Percentiles rank a stretch among this genome's conserved stretches.
phyloP scores from a whole-genome alignment of 23 red algal genomes.

The Chondrus crispus region DNA sequence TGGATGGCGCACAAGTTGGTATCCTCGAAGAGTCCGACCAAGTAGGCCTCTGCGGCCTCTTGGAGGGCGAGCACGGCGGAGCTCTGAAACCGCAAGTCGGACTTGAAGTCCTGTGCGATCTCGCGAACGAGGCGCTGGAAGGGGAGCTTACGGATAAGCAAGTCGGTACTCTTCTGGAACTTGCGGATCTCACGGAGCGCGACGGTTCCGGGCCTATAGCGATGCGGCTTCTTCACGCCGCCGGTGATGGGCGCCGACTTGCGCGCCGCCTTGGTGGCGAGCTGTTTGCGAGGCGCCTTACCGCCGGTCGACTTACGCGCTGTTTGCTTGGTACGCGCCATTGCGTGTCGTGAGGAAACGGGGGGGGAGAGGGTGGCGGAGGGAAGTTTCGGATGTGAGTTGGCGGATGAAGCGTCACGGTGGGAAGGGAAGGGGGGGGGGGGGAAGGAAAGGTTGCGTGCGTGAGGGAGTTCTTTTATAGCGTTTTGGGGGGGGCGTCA shows the following conservation, averaged over 20 bases:
- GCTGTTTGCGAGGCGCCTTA: slow-evolving; percentile 99
- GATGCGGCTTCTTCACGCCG: slow-evolving; percentile 99
- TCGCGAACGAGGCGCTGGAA: slow-evolving; percentile 99
- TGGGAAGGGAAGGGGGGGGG: background rate
- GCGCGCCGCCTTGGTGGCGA: slow-evolving; percentile 99
- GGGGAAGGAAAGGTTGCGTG: background rate
- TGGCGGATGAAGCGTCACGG: background rate
- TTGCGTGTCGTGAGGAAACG: background rate
- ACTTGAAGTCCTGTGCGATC: slow-evolving; percentile 99
- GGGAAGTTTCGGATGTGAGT: background rate
- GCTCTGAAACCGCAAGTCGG: slow-evolving; percentile 99
- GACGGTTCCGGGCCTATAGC: slow-evolving; percentile 98
- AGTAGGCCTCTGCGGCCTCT: slow-evolving; percentile 98
- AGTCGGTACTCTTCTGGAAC: slow-evolving; percentile 99
- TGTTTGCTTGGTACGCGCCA: slow-evolving; percentile 99
- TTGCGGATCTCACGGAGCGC: slow-evolving; percentile 97
- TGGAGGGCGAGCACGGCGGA: slow-evolving; percentile 96
- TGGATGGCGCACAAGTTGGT: slow-evolving; percentile 99
- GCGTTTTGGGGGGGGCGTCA: too few species aligned
- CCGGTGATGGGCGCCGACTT: slow-evolving; percentile 95
- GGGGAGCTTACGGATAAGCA: slow-evolving; percentile 99
- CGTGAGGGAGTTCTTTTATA: too few species aligned
- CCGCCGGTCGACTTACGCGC: slow-evolving; percentile 99
- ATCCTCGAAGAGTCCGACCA: slow-evolving; percentile 98
- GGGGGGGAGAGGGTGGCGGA: background rate